These are phyloP conservation scores for Neoboletus magnificus DNA, from an alignment of 768 basidiomycete genomes.

Conservation along the genomic window DNA sequence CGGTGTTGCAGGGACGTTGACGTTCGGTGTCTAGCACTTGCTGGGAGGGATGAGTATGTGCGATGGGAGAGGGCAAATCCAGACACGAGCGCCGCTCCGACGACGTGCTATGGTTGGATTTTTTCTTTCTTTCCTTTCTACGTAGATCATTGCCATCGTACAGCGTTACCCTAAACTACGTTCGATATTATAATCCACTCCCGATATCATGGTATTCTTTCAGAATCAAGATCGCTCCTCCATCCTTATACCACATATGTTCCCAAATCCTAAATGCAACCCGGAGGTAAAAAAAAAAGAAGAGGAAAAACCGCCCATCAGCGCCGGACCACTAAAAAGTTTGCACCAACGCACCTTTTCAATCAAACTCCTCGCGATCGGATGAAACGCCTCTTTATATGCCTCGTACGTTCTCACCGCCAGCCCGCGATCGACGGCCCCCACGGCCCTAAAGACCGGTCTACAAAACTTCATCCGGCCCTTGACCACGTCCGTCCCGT, in stretches of 20 bases:
- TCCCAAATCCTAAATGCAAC: neutral
- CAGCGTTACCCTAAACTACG: neutral
- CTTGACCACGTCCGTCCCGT: constrained; percentile 59
- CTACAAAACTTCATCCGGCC: constrained; percentile 87
- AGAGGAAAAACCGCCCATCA: neutral
- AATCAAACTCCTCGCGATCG: constrained; percentile 71
- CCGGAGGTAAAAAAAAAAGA: too few relatives aligned
- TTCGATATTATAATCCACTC: neutral
- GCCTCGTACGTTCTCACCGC: constrained; percentile 50
- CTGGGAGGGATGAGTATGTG: neutral
- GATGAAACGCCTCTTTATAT: constrained; percentile 61
- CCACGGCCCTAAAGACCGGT: constrained; percentile 56
- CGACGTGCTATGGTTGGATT: too few relatives aligned
- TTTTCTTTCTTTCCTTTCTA: too few relatives aligned
- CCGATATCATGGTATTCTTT: neutral
- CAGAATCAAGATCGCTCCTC: neutral
- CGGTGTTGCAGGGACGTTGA: neutral
- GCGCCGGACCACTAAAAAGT: too few relatives aligned
- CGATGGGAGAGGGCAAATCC: too few relatives aligned
- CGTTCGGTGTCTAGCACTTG: too few relatives aligned
- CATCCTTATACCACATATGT: neutral
- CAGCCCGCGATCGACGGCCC: constrained; percentile 48
- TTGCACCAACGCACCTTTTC: too few relatives aligned
- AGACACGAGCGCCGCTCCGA: too few relatives aligned
- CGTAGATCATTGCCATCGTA: neutral